phyloP scores from a whole-genome alignment of 2,329 filamentous ascomycete species.

The Pseudocercospora cruenta region DNA sequence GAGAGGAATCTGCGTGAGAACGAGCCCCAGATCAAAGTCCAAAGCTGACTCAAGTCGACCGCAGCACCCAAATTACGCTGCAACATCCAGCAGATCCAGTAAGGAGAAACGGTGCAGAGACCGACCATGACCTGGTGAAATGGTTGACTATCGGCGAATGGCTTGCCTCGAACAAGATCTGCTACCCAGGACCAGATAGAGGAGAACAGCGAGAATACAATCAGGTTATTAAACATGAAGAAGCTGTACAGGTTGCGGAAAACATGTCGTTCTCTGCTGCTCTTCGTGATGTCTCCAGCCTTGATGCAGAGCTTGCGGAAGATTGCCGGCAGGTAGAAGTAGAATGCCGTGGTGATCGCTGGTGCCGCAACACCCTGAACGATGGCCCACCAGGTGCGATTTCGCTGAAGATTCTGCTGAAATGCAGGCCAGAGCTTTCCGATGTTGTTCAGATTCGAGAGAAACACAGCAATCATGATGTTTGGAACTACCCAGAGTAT shows the following conservation, averaged over 20 bases:
- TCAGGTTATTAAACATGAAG: constrained; percentile 95
- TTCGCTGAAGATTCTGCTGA: constrained; percentile 61
- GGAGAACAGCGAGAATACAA: constrained; percentile 92
- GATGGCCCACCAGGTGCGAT: constrained; percentile 76
- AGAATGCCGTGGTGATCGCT: constrained; percentile 82
- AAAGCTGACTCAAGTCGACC: constrained; percentile 88
- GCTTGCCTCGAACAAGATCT: constrained; percentile 53
- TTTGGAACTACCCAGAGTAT: constrained; percentile 89
- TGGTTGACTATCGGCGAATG: constrained; percentile 65
- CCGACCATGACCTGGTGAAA: constrained; percentile 69
- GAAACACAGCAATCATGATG: constrained; percentile 89
- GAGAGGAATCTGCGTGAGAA: constrained; percentile 81
- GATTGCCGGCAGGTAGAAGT: constrained; percentile 83
- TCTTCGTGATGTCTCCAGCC: constrained; percentile 89
- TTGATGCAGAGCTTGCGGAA: constrained; percentile 84
- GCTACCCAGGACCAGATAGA: constrained; percentile 72
- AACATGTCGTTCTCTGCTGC: constrained; percentile 87
- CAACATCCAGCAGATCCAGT: constrained; percentile 92
- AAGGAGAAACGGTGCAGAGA: constrained; percentile 80
- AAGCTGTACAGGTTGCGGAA: constrained; percentile 89
- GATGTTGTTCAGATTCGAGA: constrained; percentile 82
- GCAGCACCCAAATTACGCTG: constrained; percentile 92
- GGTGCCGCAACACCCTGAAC: constrained; percentile 92
- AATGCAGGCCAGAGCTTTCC: constrained; percentile 80
- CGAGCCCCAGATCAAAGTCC: constrained; percentile 81